A percentile compares a stretch with the other conserved stretches of the same genome.
These are phyloP conservation scores for Aspergillus vadensis DNA, from an alignment of 2,329 filamentous ascomycete species.

Conservation along the genomic window DNA sequence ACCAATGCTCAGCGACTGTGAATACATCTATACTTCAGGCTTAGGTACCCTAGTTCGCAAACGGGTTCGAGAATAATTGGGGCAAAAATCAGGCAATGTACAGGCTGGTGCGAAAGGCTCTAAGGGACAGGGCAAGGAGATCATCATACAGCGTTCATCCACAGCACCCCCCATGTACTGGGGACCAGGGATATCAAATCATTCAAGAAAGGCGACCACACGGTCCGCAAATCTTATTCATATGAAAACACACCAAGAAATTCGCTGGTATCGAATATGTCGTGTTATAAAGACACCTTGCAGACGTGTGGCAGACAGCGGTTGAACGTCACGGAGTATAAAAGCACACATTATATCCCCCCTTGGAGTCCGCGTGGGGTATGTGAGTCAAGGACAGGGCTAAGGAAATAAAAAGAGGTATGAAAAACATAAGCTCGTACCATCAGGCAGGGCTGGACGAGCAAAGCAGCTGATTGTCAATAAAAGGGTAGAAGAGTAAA, in stretches of 20 bases:
- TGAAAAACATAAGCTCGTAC: not conserved
- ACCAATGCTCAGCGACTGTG: not conserved
- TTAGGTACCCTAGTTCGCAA: not conserved
- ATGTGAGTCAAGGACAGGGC: slow-evolving; percentile 1
- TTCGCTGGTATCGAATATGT: slow-evolving; percentile 2
- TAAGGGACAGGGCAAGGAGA: not conserved
- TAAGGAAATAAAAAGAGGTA: slow-evolving; percentile 5
- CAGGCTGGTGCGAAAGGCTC: not conserved
- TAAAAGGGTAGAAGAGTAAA: slow-evolving; percentile 19
- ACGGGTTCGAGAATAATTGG: not conserved
- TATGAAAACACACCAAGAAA: not conserved
- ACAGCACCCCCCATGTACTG: not conserved
- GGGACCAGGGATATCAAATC: not conserved
- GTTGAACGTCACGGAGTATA: slow-evolving; percentile 3
- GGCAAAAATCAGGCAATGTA: slow-evolving; percentile 5
- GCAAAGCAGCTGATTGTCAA: slow-evolving; percentile 10
- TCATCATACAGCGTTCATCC: slow-evolving; percentile 6
- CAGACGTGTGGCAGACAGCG: not conserved
- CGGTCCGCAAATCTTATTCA: not conserved
- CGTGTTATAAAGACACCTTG: slow-evolving; percentile 1
- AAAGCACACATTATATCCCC: not conserved
- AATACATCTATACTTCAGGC: not conserved
- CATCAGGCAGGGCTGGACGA: not conserved
- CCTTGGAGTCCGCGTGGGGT: not conserved
- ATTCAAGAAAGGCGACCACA: not conserved